Evolutionary conservation across 352 stramenopile genomes (phyloP).

Genomic region (Pythium apleroticum): DNA sequence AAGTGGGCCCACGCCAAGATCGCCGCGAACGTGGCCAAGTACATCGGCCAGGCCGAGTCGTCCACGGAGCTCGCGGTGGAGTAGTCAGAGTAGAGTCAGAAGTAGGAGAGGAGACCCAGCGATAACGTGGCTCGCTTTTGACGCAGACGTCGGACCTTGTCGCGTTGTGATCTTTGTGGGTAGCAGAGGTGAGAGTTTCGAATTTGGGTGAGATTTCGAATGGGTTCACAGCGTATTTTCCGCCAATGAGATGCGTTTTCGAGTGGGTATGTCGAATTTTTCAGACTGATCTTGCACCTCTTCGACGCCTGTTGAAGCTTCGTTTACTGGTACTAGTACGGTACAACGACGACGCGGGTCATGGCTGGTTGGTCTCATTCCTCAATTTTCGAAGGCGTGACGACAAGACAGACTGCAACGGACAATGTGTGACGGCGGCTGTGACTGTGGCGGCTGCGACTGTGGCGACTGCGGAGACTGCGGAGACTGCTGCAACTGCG

Average conservation of each 20-base stretch:
- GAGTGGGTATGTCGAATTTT: background rate
- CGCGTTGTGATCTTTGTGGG: background rate
- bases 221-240: background rate
- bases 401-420: background rate
- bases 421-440: conserved; percentile 12
- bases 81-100: background rate
- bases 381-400: background rate
- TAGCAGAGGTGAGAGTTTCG: background rate
- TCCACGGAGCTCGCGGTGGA: conserved; percentile 21
- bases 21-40: conserved; percentile 41
- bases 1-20: conserved; percentile 75
- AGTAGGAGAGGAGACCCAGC: background rate
- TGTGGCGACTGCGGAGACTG: conserved; percentile 11
- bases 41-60: conserved; percentile 27
- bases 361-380: background rate
- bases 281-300: background rate
- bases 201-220: background rate
- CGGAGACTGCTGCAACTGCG: conserved; percentile 3
- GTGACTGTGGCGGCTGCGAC: conserved; percentile 8
- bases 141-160: too few relatives aligned
- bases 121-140: too few relatives aligned
- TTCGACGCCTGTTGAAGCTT: too few relatives aligned
- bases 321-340: too few relatives aligned
- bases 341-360: too few relatives aligned
- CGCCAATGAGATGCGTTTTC: background rate